Percentiles rank a stretch among this genome's conserved stretches.
Evolutionary conservation across 441 rosid genomes (phyloP).

Genomic region (Pelargonium fulgidum): DNA sequence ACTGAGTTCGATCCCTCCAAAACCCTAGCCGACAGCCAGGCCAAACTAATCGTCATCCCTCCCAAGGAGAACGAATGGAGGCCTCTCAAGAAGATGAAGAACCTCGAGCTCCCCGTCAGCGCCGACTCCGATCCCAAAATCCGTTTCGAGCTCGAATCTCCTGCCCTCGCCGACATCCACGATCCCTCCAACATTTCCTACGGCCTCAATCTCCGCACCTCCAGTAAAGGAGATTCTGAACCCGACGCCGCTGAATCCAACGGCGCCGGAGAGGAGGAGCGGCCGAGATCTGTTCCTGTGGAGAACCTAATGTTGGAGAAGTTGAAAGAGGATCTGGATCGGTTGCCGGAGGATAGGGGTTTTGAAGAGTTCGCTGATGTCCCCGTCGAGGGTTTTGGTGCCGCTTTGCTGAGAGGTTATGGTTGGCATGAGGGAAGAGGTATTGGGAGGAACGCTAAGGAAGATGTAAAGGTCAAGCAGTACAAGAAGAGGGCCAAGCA

Average conservation of each 20-base stretch:
- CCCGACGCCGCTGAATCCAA: background rate
- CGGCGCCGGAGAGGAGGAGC: background rate
- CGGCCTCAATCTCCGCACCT: slow-evolving; percentile 58
- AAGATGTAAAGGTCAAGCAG: slow-evolving; percentile 49
- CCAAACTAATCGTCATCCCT: slow-evolving; percentile 43
- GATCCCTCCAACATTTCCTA: slow-evolving; percentile 30
- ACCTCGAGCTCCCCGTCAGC: slow-evolving; percentile 46
- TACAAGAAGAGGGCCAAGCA: slow-evolving; percentile 36
- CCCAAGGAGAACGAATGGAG: slow-evolving; percentile 60
- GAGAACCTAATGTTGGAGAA: slow-evolving; percentile 43
- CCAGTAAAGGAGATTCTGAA: slow-evolving; percentile 9
- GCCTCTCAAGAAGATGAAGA: slow-evolving; percentile 70
- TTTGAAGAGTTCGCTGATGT: slow-evolving; percentile 52
- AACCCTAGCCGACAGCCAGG: slow-evolving; percentile 29
- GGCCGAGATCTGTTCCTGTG: slow-evolving; percentile 16
- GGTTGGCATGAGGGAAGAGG: slow-evolving; percentile 84
- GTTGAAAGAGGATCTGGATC: slow-evolving; percentile 40
- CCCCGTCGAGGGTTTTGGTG: slow-evolving; percentile 69
- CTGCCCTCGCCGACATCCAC: slow-evolving; percentile 20
- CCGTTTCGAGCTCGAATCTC: slow-evolving; percentile 45
- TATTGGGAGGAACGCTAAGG: slow-evolving; percentile 60
- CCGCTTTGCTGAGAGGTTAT: slow-evolving; percentile 67
- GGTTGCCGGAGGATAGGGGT: slow-evolving; percentile 57
- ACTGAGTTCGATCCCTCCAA: slow-evolving; percentile 63
- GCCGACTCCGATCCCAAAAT: slow-evolving; percentile 30